Evolutionary conservation across 2,329 filamentous ascomycete genomes (phyloP), one percentile per base, ranked within the genome.

Genomic region (Arthroderma sp.): DNA sequence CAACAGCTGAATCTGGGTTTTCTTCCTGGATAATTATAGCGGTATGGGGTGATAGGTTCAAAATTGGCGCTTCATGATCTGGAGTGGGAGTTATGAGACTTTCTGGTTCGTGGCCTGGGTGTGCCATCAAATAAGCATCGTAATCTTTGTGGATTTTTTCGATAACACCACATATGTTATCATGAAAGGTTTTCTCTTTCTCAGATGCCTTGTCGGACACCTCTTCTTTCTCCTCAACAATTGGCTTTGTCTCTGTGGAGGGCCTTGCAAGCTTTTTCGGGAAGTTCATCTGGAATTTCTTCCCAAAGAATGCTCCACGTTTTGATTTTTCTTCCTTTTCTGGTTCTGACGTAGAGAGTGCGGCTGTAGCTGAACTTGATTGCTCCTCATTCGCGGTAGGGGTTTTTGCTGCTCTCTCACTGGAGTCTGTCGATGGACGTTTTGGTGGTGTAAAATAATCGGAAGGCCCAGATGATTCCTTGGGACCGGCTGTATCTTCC

Each of bases 221-320:
- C 49, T 78, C 75, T 1, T 64, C 58, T 61, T 87, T 89, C 57
- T 93, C 85, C 52, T 91, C 85, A 1, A 79, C 72, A 1, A 76
- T 75, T 0, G 85, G 80, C 60, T 91, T 93, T 48, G 83, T 65
- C 51, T 82, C 75, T 4, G 74, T 74, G 28, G 48, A 76, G 0
- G 76, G 75, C 10, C 85, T 77, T 8, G 79, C 79, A 9, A 89
- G 71, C 63, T 94, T 94, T 69, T 93, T 95, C 4, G 81, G 82
- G 53, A 63, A 74, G 49, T 72, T 75, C 77, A 85, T 82, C 40
- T 83, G 79, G 62, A 94, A 88, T 55, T 85, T 85, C 66, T 88
- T 91, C 37, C 83, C 79, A 59, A 94, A 93, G 4, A 85, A 69
- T 45, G 71, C 54, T 2, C 57, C 61, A 42, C 64, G 65, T 49